A percentile compares a stretch with the other conserved stretches of the same genome.
Conservation (phyloP, 1,284 basidiomycete genomes). For the Cutaneotrichosporon sp. region DNA sequence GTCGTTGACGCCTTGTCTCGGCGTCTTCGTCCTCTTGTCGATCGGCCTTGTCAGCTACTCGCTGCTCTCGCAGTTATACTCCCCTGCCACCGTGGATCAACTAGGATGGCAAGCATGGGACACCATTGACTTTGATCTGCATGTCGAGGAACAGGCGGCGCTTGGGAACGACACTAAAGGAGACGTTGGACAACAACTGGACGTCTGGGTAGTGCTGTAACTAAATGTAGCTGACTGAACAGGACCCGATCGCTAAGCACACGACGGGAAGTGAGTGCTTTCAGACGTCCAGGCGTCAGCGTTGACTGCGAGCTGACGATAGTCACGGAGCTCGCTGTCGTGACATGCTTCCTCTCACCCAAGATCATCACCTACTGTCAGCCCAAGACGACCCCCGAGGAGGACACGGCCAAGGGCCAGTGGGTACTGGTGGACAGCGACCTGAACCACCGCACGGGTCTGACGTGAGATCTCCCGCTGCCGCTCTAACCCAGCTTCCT, state of each 20-base stretch:
- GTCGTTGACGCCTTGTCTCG: conserved; percentile 4
- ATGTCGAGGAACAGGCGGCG: conserved; percentile 37
- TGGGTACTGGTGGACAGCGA: conserved; percentile 83
- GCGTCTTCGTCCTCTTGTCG: conserved; percentile 8
- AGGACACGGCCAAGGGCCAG: conserved; percentile 75
- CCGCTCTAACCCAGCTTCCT: conserved; percentile 44
- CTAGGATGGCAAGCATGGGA: conserved; percentile 95
- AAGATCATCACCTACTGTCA: conserved; percentile 62
- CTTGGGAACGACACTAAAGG: conserved; percentile 44
- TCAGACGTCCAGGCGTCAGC: neutral
- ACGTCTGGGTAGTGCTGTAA: conserved; percentile 63
- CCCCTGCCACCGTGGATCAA: conserved; percentile 66
- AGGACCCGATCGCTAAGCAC: conserved; percentile 69
- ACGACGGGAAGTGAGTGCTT: conserved; percentile 65
- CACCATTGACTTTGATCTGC: conserved; percentile 52
- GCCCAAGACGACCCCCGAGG: conserved; percentile 66
- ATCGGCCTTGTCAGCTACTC: conserved; percentile 57
- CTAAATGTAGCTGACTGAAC: conserved; percentile 8
- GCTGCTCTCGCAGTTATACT: conserved; percentile 58
- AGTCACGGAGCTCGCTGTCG: conserved; percentile 73
- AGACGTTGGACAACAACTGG: conserved; percentile 63
- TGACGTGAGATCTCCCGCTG: neutral
- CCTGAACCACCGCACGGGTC: conserved; percentile 61
- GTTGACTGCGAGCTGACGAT: neutral
- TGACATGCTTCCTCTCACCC: conserved; percentile 66